Evolutionary conservation across 1,284 basidiomycete genomes (phyloP).

Genomic region (Microstroma glucosiphilum): DNA sequence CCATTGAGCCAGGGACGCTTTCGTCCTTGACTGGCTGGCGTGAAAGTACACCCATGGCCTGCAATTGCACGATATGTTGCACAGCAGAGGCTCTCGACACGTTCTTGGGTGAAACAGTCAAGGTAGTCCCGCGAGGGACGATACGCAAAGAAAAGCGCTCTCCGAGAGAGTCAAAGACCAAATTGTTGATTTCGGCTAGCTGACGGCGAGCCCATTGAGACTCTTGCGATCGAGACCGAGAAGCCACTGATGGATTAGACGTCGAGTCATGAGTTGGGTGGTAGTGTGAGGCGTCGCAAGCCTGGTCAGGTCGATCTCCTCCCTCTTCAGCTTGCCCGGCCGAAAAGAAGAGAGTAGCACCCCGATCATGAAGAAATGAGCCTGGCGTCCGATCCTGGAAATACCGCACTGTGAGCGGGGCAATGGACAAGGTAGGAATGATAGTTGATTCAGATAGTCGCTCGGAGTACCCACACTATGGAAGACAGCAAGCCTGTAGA

Average conservation of each 20-base stretch:
- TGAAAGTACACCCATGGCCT: slow-evolving; percentile 22
- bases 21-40: background rate
- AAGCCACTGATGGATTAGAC: background rate
- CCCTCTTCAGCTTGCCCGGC: background rate
- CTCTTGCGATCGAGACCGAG: slow-evolving; percentile 53
- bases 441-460: too few relatives aligned
- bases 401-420: slow-evolving; percentile 52
- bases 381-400: slow-evolving; percentile 81
- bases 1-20: background rate
- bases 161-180: slow-evolving; percentile 58
- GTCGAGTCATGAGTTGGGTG: too few relatives aligned
- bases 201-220: slow-evolving; percentile 73
- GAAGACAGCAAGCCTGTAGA: too few relatives aligned
- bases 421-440: too few relatives aligned
- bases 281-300: background rate
- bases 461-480: too few relatives aligned
- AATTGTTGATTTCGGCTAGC: slow-evolving; percentile 81
- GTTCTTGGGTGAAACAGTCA: slow-evolving; percentile 77
- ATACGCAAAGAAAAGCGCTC: slow-evolving; percentile 48
- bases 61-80: slow-evolving; percentile 41
- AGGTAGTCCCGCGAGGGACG: slow-evolving; percentile 33
- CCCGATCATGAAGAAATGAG: slow-evolving; percentile 75
- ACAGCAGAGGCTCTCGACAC: slow-evolving; percentile 74
- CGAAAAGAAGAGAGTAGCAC: slow-evolving; percentile 65
- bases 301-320: background rate